These are phyloP conservation scores for Bipolaris sorokiniana DNA, from an alignment of 2,329 filamentous ascomycete genomes.

Conservation along the genomic window DNA sequence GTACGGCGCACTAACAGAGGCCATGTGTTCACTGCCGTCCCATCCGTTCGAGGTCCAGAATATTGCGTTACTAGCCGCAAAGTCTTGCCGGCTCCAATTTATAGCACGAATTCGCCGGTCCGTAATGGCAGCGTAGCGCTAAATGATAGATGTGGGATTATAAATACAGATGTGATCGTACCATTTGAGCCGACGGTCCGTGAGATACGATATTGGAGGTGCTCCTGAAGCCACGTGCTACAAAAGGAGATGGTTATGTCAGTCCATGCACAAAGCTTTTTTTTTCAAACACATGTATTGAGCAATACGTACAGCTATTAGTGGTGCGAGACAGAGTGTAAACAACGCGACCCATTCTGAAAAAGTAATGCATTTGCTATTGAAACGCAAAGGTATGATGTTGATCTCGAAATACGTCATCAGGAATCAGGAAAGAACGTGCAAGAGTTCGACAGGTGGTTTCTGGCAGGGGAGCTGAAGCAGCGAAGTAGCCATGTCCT, in stretches of 20 bases:
- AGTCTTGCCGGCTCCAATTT: constrained; percentile 33
- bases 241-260: neutral
- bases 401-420: constrained; percentile 1
- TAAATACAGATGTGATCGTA: constrained; percentile 39
- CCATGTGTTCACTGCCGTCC: constrained; percentile 43
- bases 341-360: constrained; percentile 40
- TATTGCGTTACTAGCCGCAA: constrained; percentile 44
- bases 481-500: neutral
- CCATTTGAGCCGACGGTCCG: constrained; percentile 30
- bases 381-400: constrained; percentile 9
- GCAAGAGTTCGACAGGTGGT: neutral
- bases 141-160: constrained; percentile 50
- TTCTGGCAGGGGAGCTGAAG: neutral
- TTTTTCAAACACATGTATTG: neutral
- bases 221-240: constrained; percentile 37
- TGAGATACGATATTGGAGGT: constrained; percentile 29
- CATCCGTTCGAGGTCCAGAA: constrained; percentile 47
- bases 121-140: constrained; percentile 46
- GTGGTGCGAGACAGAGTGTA: constrained; percentile 42
- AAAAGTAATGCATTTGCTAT: constrained; percentile 23
- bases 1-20: neutral
- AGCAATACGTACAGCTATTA: constrained; percentile 28
- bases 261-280: neutral
- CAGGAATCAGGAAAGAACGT: neutral
- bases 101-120: constrained; percentile 43